These are phyloP conservation scores for Eucalyptus regnans DNA, from an alignment of 345 rosid genomes.

Conservation along the genomic window DNA sequence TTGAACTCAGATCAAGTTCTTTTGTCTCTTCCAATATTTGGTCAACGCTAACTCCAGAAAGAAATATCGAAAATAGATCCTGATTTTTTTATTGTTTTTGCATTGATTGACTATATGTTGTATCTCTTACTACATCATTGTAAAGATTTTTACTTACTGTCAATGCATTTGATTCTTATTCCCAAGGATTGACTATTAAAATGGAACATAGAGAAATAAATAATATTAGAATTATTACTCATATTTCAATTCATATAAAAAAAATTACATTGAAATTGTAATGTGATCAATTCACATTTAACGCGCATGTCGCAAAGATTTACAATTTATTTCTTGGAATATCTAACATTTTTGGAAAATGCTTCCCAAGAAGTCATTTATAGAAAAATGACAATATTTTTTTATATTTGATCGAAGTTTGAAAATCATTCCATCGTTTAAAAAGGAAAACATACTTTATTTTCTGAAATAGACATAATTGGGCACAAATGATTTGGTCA, in stretches of 20 bases:
- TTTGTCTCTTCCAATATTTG: neutral
- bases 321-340: too few relatives aligned
- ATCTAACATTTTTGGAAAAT: too few relatives aligned
- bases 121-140: neutral
- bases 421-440: rapidly evolving
- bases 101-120: neutral
- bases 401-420: rapidly evolving
- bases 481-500: neutral
- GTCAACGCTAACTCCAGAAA: neutral
- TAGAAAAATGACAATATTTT: neutral
- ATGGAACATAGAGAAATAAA: neutral
- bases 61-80: neutral
- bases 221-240: too few relatives aligned
- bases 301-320: rapidly evolving
- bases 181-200: neutral
- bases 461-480: rapidly evolving
- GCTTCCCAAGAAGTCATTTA: rapidly evolving
- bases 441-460: neutral
- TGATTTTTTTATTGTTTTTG: neutral
- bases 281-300: neutral
- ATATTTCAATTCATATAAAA: neutral
- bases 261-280: neutral
- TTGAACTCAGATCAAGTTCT: neutral
- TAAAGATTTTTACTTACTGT: neutral
- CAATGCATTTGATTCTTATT: neutral